phyloP scores from a whole-genome alignment of 208 protist species.

The Leptomonas pyrrhocoris region DNA sequence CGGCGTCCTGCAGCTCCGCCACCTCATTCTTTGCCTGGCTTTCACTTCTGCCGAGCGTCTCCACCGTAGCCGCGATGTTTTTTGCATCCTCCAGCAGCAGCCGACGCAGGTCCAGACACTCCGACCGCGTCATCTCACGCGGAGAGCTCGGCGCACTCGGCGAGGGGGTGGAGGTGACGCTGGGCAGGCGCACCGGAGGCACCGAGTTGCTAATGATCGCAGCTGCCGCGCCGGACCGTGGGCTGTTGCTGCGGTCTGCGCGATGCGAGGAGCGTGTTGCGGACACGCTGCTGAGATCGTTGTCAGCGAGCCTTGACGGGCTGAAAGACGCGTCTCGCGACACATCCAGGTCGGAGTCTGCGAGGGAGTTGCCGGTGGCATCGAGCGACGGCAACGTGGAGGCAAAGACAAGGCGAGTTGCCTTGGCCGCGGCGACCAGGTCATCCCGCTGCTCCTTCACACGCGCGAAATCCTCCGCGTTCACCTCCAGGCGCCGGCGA shows the following conservation, averaged over 20 bases:
- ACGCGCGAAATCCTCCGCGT: neutral
- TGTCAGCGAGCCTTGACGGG: neutral
- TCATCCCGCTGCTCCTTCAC: constrained; percentile 29
- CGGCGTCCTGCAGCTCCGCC: constrained; percentile 43
- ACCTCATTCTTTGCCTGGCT: constrained; percentile 24
- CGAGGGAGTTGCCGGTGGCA: neutral
- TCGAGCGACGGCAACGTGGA: constrained; percentile 8
- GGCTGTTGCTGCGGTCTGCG: neutral
- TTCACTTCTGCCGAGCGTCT: constrained; percentile 5
- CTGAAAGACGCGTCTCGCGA: constrained; percentile 3
- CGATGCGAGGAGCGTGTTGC: neutral
- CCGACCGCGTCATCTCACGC: neutral
- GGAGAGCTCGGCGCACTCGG: constrained; percentile 4
- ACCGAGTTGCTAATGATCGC: neutral
- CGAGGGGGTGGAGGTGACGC: constrained; percentile 3
- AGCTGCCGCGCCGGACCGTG: neutral
- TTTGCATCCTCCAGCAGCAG: constrained; percentile 20
- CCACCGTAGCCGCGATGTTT: constrained; percentile 6
- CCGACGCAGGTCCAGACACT: constrained; percentile 12
- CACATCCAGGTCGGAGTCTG: constrained; percentile 12
- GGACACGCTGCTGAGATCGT: neutral
- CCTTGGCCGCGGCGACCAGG: constrained; percentile 7
- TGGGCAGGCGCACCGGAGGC: neutral
- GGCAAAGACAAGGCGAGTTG: constrained; percentile 6
- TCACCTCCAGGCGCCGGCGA: constrained; percentile 4